Evolutionary conservation across 2,329 filamentous ascomycete species (phyloP).

Genomic region (Aspergillus tubingensis): DNA sequence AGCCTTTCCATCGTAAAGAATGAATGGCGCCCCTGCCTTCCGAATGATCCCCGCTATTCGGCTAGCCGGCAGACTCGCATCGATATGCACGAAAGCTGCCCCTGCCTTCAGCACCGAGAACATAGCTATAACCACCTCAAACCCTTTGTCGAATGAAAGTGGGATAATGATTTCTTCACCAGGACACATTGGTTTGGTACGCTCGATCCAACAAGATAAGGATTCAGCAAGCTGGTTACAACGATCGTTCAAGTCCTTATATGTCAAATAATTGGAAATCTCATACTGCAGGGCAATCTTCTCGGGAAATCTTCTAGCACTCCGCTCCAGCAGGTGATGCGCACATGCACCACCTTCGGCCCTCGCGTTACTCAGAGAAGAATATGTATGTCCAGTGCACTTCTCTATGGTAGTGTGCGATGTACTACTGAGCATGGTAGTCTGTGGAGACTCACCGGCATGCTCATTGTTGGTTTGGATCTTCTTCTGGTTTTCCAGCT

Average conservation of each 20-base stretch:
- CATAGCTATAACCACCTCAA: constrained; percentile 10
- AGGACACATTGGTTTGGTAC: accelerated
- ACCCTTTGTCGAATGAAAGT: background rate
- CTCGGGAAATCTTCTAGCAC: background rate
- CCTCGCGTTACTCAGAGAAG: no score
- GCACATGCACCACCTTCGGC: background rate
- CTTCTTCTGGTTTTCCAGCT: background rate
- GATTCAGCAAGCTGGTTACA: background rate
- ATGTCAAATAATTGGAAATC: background rate
- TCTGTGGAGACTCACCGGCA: no score
- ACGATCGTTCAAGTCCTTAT: background rate
- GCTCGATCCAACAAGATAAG: background rate
- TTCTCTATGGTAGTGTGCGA: background rate
- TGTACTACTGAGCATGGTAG: background rate
- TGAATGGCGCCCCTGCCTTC: background rate
- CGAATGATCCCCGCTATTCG: background rate
- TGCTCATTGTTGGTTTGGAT: background rate
- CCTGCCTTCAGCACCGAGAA: constrained; percentile 1
- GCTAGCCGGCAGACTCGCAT: background rate
- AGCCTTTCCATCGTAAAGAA: background rate
- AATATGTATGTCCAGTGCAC: background rate
- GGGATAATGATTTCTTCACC: background rate
- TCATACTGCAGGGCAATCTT: background rate
- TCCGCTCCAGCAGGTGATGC: background rate
- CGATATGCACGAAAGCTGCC: constrained; percentile 1